Evolutionary conservation across 768 basidiomycete species (phyloP), one percentile per base, ranked within the genome.

Genomic region (Leccinum olivaceopallidum): DNA sequence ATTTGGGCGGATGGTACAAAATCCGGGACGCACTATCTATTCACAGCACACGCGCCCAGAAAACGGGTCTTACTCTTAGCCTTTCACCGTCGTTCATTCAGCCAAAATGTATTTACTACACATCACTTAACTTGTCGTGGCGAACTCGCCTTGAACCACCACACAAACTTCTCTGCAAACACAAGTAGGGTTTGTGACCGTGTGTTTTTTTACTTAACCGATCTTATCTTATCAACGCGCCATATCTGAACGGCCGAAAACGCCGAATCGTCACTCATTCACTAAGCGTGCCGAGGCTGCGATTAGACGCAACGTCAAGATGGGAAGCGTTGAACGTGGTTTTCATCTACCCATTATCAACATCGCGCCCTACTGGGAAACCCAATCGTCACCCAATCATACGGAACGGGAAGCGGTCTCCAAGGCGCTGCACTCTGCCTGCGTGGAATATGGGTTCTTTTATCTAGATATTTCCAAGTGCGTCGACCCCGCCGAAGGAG

Each of bases 371-470:
- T 90, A 86, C 67, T 75, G 89, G 44, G 70, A 75, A 47, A 61
- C 70, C 13, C 73, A 75, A 54, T 71, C 73, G 6, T 70, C 73
- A 5, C 37, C 60, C 28, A 57, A 67, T 36, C 70, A 2, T 2
- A 2, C 64, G 4, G 75, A 76, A 32, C 78, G 79, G 24, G 80
- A 83, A 49, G 77, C 80, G 2, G 74, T 76, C 1, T 80, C 83
- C 26, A 79, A 80, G 12, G 83, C 85, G 0, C 74, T 95, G 18
- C 93, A 94, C 67, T 69, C 75, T 0, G 92, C 92, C 8, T 92
- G 92, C 67, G 68, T 89, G 22, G 78, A 89, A 57, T 92, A 85
- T 58, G 94, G 94, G 0, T 96, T 96, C 81, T 95, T 96, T 77
- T 96, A 95, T 73, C 79, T 95, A 51, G 83, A 93, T 61, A 77